Evolutionary conservation across 768 basidiomycete species (phyloP).

Genomic region (Phanerodontia chrysosporium): DNA sequence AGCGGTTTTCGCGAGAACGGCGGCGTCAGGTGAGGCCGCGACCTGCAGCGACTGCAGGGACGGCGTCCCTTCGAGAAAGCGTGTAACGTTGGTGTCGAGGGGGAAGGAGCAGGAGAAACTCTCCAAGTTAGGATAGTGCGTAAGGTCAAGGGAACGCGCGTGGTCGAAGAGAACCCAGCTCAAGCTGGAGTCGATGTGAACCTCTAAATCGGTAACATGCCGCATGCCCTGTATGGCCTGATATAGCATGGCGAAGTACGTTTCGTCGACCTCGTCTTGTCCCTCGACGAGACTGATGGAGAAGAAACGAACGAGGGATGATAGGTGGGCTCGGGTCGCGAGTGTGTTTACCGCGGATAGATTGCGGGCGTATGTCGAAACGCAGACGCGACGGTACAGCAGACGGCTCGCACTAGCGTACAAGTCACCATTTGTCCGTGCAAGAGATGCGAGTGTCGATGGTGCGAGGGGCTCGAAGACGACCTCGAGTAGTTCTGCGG

Average conservation of each 20-base stretch:
- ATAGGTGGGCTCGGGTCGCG: constrained; percentile 51
- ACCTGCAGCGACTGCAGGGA: constrained; percentile 57
- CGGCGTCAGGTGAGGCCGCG: constrained; percentile 25
- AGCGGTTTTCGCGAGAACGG: constrained; percentile 24
- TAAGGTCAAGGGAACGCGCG: constrained; percentile 14
- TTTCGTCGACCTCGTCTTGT: constrained; percentile 33
- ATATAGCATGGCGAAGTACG: constrained; percentile 47
- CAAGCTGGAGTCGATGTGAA: constrained; percentile 43
- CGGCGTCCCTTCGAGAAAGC: constrained; percentile 55
- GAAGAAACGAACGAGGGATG: constrained; percentile 59
- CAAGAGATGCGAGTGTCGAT: constrained; percentile 43
- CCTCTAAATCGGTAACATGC: constrained; percentile 51
- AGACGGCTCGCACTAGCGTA: constrained; percentile 49
- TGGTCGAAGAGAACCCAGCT: constrained; percentile 47
- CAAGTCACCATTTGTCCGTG: constrained; percentile 39
- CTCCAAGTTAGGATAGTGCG: constrained; percentile 43
- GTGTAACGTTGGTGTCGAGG: constrained; percentile 52
- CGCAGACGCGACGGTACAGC: constrained; percentile 57
- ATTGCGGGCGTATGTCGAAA: constrained; percentile 42
- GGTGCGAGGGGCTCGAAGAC: constrained; percentile 37
- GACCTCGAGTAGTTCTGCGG: constrained; percentile 58
- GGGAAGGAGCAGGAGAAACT: constrained; percentile 59
- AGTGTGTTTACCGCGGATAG: constrained; percentile 51
- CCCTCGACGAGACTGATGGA: constrained; percentile 46
- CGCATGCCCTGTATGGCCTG: constrained; percentile 58